Percentiles rank a stretch among this genome's conserved stretches.
Conservation (phyloP, 371 early-diverging fungal species). For the Mucor irregularis region DNA sequence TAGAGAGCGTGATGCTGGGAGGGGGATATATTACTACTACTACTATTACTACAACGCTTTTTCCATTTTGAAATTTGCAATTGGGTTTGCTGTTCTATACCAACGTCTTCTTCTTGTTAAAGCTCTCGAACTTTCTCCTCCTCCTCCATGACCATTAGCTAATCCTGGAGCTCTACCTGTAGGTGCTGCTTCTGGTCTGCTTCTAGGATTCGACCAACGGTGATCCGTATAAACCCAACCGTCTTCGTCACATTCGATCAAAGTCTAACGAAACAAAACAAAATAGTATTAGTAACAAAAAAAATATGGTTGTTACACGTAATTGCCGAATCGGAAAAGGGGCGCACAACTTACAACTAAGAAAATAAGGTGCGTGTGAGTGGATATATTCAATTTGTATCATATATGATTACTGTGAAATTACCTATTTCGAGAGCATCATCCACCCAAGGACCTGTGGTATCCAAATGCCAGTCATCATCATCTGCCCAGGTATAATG, state of each 20-base stretch:
- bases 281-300: neutral
- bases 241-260: conserved; percentile 33
- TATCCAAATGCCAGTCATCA: conserved; percentile 44
- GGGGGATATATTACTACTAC: too few relatives aligned
- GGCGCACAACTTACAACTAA: conserved; percentile 1
- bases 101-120: conserved; percentile 32
- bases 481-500: conserved; percentile 40
- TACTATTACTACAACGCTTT: too few relatives aligned
- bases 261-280: conserved; percentile 6
- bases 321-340: too few relatives aligned
- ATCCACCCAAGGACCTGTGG: conserved; percentile 49
- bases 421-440: conserved; percentile 47
- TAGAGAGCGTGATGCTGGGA: too few relatives aligned
- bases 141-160: neutral
- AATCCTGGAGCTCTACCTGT: neutral
- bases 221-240: conserved; percentile 41
- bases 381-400: neutral
- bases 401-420: neutral
- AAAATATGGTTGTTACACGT: neutral
- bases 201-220: conserved; percentile 23
- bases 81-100: conserved; percentile 24
- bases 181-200: conserved; percentile 7
- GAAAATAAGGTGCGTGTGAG: neutral
- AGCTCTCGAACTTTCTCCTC: conserved; percentile 9
- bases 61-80: neutral